Conservation (phyloP, 2,329 filamentous ascomycete genomes). For the Fusarium robinianum region DNA sequence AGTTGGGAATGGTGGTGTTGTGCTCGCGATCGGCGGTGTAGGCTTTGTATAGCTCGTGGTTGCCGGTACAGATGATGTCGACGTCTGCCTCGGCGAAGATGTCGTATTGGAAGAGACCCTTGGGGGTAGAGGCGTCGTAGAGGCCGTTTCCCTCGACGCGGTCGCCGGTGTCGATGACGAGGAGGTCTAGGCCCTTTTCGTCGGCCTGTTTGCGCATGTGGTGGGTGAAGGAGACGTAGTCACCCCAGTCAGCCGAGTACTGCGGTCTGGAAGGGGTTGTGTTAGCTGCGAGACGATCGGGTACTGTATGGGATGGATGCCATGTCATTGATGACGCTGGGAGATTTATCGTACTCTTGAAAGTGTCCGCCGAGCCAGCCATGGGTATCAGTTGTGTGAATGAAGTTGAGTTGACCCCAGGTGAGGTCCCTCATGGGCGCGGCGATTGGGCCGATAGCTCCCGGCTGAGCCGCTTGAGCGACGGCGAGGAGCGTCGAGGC, state of each 20-base stretch:
- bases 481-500: slow-evolving; percentile 42
- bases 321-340: too few relatives aligned
- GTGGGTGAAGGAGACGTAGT: slow-evolving; percentile 90
- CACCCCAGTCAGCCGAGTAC: slow-evolving; percentile 96
- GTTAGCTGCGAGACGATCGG: slow-evolving; percentile 5
- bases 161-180: slow-evolving; percentile 96
- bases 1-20: slow-evolving; percentile 79
- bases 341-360: slow-evolving; percentile 78
- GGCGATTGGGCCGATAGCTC: slow-evolving; percentile 74
- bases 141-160: slow-evolving; percentile 92
- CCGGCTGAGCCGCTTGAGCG: slow-evolving; percentile 69
- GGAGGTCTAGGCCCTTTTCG: slow-evolving; percentile 75
- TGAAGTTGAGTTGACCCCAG: slow-evolving; percentile 95
- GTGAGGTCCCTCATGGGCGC: slow-evolving; percentile 82
- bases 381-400: slow-evolving; percentile 96
- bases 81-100: slow-evolving; percentile 83
- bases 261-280: slow-evolving; percentile 69
- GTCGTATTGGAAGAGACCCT: slow-evolving; percentile 85
- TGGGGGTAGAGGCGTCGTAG: slow-evolving; percentile 86
- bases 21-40: slow-evolving; percentile 80
- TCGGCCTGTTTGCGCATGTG: slow-evolving; percentile 82
- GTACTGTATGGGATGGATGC: not conserved
- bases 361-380: slow-evolving; percentile 95
- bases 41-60: slow-evolving; percentile 90
- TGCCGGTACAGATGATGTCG: slow-evolving; percentile 85